Percentiles rank a stretch among this genome's conserved stretches.
Evolutionary conservation across 176 grass and related monocot species (phyloP).

Genomic region (Raddia guianensis): DNA sequence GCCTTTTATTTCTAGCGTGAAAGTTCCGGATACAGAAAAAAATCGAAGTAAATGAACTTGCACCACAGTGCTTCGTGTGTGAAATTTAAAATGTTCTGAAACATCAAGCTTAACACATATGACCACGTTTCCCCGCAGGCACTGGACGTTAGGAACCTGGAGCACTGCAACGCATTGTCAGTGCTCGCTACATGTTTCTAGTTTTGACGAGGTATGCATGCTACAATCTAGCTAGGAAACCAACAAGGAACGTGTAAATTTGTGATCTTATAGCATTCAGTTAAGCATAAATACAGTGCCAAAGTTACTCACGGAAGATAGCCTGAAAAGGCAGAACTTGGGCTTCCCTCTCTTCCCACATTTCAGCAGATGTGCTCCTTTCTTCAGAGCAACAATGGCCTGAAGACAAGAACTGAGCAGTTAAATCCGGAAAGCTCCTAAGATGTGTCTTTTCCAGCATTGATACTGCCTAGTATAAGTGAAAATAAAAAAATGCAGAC

Average conservation of each 20-base stretch:
- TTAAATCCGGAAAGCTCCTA: conserved; percentile 5
- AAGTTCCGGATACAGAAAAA: not conserved
- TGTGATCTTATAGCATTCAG: not conserved
- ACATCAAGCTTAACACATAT: conserved; percentile 5
- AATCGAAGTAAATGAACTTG: not conserved
- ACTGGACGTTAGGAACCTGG: conserved; percentile 11
- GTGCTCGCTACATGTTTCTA: not conserved
- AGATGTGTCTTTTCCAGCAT: not conserved
- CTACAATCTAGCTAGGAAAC: not conserved
- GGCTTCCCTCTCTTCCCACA: conserved; percentile 93
- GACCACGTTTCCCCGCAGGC: not conserved
- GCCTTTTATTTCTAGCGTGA: not conserved
- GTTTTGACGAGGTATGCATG: not conserved
- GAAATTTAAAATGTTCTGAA: not conserved
- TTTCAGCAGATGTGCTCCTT: conserved; percentile 90
- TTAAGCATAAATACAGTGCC: conserved; percentile 27
- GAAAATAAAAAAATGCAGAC: conserved; percentile 4
- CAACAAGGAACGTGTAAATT: not conserved
- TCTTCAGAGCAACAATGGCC: conserved; percentile 89
- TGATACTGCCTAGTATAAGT: not conserved
- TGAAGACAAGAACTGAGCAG: conserved; percentile 36
- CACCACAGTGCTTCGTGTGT: not conserved
- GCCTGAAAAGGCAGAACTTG: conserved; percentile 78
- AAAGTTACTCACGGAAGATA: conserved; percentile 77
- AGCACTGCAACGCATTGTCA: not conserved